These are phyloP conservation scores for Silene noctiflora DNA, from an alignment of 179 eudicot species.

Conservation along the genomic window DNA sequence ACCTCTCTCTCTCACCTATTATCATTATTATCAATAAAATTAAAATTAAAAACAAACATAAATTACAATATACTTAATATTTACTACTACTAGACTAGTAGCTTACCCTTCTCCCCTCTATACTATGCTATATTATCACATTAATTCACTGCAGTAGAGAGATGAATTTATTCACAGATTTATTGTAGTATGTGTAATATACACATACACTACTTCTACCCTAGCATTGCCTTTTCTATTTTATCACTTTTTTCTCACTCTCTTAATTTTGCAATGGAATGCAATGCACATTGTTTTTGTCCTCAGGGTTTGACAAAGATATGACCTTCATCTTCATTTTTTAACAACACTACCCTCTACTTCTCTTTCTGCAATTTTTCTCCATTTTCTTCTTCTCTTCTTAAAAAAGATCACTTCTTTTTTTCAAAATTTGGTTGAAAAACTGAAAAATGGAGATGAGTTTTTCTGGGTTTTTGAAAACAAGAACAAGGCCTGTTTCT, in stretches of 20 bases:
- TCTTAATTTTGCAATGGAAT: not conserved
- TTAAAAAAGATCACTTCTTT: not conserved
- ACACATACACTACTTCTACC: not conserved
- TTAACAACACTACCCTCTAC: not conserved
- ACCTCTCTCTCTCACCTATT: slow-evolving; percentile 21
- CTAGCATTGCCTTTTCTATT: not conserved
- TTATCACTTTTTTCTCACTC: not conserved
- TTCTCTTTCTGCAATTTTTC: not conserved
- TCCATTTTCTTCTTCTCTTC: not conserved
- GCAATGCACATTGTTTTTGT: slow-evolving; percentile 36
- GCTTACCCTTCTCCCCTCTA: not conserved
- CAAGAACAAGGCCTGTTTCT: slow-evolving; percentile 9
- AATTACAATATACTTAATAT: not conserved
- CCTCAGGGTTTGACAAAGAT: not conserved
- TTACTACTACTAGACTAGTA: not conserved
- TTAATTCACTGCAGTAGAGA: not conserved
- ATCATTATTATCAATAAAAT: not conserved
- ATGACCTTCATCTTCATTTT: slow-evolving; percentile 9
- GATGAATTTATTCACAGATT: not conserved
- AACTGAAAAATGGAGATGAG: slow-evolving; percentile 32
- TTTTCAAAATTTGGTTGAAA: not conserved
- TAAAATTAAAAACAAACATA: not conserved
- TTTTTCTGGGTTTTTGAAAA: slow-evolving; percentile 25
- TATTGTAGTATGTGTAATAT: not conserved
- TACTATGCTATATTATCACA: not conserved